A percentile compares a stretch with the other conserved stretches of the same genome.
Evolutionary conservation across 192 early-diverging fungal genomes (phyloP).

Genomic region (Coemansia pectinata): DNA sequence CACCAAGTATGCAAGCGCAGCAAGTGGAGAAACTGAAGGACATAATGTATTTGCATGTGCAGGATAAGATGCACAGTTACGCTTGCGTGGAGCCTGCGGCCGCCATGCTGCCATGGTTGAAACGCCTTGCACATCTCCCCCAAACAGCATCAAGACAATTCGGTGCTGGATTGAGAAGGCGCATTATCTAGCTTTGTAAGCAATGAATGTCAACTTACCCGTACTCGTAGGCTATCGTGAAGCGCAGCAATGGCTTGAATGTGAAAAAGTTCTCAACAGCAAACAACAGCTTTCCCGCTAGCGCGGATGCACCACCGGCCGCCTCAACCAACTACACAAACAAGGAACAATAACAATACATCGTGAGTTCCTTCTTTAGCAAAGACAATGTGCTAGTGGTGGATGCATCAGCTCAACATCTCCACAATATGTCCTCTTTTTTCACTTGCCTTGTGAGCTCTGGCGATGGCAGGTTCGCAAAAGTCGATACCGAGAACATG

Average conservation of each 20-base stretch:
- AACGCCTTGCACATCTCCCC: not conserved
- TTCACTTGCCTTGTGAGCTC: constrained; percentile 37
- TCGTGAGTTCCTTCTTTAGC: not conserved
- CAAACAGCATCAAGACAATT: not conserved
- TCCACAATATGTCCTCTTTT: not conserved
- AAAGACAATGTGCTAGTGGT: not conserved
- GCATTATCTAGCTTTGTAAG: constrained; percentile 6
- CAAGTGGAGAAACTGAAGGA: not conserved
- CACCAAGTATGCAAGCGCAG: not conserved
- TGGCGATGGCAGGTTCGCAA: constrained; percentile 60
- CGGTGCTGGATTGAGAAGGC: not conserved
- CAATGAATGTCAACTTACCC: constrained; percentile 33
- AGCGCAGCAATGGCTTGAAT: constrained; percentile 27
- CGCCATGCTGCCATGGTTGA: not conserved
- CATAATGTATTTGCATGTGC: not conserved
- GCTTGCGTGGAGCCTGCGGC: not conserved
- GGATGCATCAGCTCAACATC: not conserved
- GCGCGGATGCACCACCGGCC: constrained; percentile 5
- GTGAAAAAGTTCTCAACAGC: constrained; percentile 41
- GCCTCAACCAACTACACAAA: constrained; percentile 33
- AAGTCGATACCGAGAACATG: constrained; percentile 66
- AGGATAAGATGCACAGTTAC: not conserved
- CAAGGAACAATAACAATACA: not conserved
- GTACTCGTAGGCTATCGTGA: constrained; percentile 48
- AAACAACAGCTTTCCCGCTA: constrained; percentile 29